phyloP scores from a whole-genome alignment of 345 rosid species.

The Linum lewisii region DNA sequence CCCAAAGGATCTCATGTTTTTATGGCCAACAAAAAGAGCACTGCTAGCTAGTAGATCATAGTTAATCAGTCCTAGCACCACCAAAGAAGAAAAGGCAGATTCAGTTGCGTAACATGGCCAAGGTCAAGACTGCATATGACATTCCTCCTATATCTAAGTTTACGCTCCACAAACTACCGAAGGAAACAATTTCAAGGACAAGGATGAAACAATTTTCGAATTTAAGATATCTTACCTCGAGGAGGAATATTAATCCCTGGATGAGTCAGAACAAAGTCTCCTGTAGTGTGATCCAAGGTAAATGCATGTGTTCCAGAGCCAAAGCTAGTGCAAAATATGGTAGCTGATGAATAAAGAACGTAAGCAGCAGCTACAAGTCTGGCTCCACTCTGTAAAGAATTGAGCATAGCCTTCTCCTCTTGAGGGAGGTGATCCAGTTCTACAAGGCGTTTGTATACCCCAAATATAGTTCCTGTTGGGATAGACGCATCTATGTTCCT shows the following conservation, averaged over 20 bases:
- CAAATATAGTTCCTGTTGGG: constrained; percentile 86
- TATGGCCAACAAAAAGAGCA: neutral
- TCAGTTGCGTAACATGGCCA: neutral
- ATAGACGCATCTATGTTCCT: constrained; percentile 86
- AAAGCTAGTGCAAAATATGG: constrained; percentile 66
- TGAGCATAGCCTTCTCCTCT: constrained; percentile 60
- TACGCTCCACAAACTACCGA: neutral
- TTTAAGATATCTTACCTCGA: constrained; percentile 40
- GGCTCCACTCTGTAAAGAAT: constrained; percentile 71
- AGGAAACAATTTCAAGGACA: neutral
- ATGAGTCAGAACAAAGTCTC: constrained; percentile 83
- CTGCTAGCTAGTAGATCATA: neutral
- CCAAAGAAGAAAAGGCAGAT: too few relatives aligned
- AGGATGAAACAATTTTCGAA: neutral
- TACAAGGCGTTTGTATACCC: constrained; percentile 54
- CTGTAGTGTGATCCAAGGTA: constrained; percentile 72
- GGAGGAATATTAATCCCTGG: constrained; percentile 64
- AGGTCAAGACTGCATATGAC: neutral
- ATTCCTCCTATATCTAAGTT: neutral
- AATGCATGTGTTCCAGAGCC: constrained; percentile 95
- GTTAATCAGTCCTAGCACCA: neutral
- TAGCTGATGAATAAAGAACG: constrained; percentile 86
- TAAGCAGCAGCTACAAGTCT: constrained; percentile 80
- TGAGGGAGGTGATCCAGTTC: constrained; percentile 70
- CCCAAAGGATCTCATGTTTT: neutral